A percentile compares a stretch with the other conserved stretches of the same genome.
phyloP scores from a whole-genome alignment of 2,329 filamentous ascomycete species.

The Lasiodiplodia hormozganensis region DNA sequence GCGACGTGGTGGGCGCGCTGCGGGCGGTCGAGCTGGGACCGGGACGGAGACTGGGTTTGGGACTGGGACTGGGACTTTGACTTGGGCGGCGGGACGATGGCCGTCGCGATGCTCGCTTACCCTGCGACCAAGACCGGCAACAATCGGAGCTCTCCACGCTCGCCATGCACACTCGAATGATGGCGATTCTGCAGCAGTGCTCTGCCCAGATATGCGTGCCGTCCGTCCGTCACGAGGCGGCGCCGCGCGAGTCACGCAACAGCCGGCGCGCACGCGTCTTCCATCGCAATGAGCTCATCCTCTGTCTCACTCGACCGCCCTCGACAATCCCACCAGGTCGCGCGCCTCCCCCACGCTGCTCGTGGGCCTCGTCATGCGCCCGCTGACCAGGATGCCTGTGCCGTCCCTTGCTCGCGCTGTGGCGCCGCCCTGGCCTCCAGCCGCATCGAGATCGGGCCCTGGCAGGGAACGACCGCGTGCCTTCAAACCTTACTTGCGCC shows the following conservation, averaged over 20 bases:
- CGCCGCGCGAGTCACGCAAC: slow-evolving; percentile 13
- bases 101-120: slow-evolving; percentile 25
- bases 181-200: slow-evolving; percentile 5
- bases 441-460: slow-evolving; percentile 14
- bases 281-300: slow-evolving; percentile 6
- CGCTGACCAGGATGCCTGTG: not conserved
- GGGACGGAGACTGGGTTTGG: not conserved
- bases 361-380: slow-evolving; percentile 20
- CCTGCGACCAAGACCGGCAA: slow-evolving; percentile 8
- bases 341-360: slow-evolving; percentile 12
- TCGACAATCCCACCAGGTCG: not conserved
- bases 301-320: slow-evolving; percentile 15
- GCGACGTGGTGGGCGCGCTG: slow-evolving; percentile 23
- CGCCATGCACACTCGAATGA: slow-evolving; percentile 2
- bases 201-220: not conserved
- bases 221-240: slow-evolving; percentile 9
- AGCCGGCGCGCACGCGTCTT: not conserved
- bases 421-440: not conserved
- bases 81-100: slow-evolving; percentile 16
- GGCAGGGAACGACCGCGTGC: not conserved
- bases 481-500: slow-evolving; percentile 13
- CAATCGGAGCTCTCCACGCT: slow-evolving; percentile 8
- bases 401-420: slow-evolving; percentile 2
- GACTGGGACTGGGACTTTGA: not conserved
- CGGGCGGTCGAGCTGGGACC: slow-evolving; percentile 5